Percentiles rank a stretch among this genome's conserved stretches.
Conservation (phyloP, 2,329 filamentous ascomycete genomes). For the Colletotrichum filicis region DNA sequence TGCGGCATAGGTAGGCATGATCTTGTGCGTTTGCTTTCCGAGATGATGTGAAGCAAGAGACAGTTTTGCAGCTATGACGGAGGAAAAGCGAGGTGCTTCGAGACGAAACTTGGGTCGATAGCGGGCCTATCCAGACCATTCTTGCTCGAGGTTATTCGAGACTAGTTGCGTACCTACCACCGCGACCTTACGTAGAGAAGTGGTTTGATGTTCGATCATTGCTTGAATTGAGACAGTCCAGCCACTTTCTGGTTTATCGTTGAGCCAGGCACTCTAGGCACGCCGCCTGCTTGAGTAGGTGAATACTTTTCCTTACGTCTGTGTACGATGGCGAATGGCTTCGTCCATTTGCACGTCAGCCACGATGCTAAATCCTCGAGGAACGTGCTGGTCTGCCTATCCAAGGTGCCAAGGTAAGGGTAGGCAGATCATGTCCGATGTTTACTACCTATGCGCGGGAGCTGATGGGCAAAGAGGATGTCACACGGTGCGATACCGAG, state of each 20-base stretch:
- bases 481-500: not conserved
- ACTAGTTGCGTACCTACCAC: not conserved
- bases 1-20: not conserved
- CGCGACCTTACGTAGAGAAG: not conserved
- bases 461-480: not conserved
- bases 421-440: not conserved
- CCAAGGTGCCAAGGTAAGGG: not conserved
- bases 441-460: too few species aligned
- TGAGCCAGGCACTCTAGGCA: too few species aligned
- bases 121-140: not conserved
- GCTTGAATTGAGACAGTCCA: not conserved
- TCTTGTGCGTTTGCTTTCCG: not conserved
- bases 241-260: not conserved
- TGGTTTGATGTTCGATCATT: not conserved
- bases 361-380: not conserved
- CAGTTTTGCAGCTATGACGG: not conserved
- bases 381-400: not conserved
- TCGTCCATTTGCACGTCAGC: not conserved
- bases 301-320: too few species aligned
- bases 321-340: too few species aligned
- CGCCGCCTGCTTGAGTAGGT: too few species aligned
- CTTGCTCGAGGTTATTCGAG: not conserved
- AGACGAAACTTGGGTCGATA: not conserved
- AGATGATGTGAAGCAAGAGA: not conserved
- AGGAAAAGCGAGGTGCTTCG: not conserved